A percentile compares a stretch with the other conserved stretches of the same genome.
Conservation (phyloP, 179 eudicot species). For the Monotropa hypopitys region DNA sequence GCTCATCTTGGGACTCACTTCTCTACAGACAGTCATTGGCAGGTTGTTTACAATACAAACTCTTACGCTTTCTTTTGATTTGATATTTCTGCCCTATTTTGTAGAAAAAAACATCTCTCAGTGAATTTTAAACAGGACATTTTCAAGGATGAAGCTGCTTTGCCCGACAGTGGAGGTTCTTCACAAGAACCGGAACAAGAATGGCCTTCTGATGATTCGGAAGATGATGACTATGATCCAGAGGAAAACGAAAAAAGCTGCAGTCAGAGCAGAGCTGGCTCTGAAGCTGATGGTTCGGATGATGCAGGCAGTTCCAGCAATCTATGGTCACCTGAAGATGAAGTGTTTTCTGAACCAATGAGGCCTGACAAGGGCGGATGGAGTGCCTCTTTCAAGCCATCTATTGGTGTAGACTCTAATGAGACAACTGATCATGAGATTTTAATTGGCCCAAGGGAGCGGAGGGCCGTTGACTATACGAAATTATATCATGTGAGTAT, state of each 20-base stretch:
- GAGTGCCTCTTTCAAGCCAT: constrained; percentile 14
- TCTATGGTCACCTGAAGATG: constrained; percentile 58
- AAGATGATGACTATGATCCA: constrained; percentile 85
- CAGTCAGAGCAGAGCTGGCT: constrained; percentile 18
- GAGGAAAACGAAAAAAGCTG: constrained; percentile 31
- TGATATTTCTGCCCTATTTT: background rate
- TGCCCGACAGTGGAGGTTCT: constrained; percentile 38
- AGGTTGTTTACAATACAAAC: constrained; percentile 36
- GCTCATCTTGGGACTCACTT: constrained; percentile 87
- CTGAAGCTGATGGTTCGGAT: constrained; percentile 27
- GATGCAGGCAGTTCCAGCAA: constrained; percentile 42
- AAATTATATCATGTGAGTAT: constrained; percentile 74
- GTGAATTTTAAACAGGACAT: constrained; percentile 45
- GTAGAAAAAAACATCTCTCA: background rate
- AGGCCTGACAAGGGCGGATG: constrained; percentile 16
- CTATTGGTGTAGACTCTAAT: constrained; percentile 25
- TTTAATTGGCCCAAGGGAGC: constrained; percentile 58
- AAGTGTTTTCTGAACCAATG: constrained; percentile 30
- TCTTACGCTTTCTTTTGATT: constrained; percentile 7
- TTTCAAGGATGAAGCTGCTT: constrained; percentile 73
- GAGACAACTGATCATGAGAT: constrained; percentile 38
- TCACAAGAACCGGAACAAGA: constrained; percentile 43
- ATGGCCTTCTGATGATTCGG: constrained; percentile 96
- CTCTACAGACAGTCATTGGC: constrained; percentile 52
- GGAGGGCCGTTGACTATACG: constrained; percentile 61